Conservation (phyloP, 352 stramenopile species). For the Phytophthora colocasiae region DNA sequence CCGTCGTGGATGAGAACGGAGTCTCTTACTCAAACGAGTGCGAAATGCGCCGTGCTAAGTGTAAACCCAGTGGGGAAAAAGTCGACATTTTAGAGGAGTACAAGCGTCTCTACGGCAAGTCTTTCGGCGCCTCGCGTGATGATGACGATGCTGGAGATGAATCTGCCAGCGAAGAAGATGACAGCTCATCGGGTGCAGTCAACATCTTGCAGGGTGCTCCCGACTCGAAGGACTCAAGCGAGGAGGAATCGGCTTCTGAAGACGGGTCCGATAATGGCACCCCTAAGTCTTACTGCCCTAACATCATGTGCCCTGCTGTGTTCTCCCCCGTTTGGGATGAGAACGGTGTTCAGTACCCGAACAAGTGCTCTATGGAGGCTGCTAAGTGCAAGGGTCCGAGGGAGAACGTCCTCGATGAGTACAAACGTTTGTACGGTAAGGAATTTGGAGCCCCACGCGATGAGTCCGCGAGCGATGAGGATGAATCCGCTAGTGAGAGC, state of each 20-base stretch:
- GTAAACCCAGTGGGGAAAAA: slow-evolving; percentile 12
- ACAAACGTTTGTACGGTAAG: slow-evolving; percentile 24
- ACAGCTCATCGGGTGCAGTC: not conserved
- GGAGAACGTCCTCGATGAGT: slow-evolving; percentile 25
- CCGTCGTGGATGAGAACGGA: slow-evolving; percentile 29
- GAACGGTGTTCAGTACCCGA: slow-evolving; percentile 43
- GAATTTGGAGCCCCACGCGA: slow-evolving; percentile 22
- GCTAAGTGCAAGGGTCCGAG: slow-evolving; percentile 40
- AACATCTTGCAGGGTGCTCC: not conserved
- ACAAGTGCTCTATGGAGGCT: slow-evolving; percentile 39
- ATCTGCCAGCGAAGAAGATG: slow-evolving; percentile 5
- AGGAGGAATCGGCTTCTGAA: slow-evolving; percentile 1
- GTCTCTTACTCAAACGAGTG: slow-evolving; percentile 23
- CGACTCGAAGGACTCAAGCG: not conserved
- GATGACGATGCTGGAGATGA: not conserved
- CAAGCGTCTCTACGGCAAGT: slow-evolving; percentile 23
- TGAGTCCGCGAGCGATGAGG: not conserved
- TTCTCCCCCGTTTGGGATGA: slow-evolving; percentile 40
- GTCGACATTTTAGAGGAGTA: slow-evolving; percentile 15
- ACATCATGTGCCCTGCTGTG: slow-evolving; percentile 33
- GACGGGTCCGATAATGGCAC: not conserved
- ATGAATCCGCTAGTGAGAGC: slow-evolving; percentile 7
- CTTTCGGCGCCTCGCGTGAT: slow-evolving; percentile 12
- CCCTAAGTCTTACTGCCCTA: slow-evolving; percentile 17
- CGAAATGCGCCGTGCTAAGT: slow-evolving; percentile 18